Evolutionary conservation across 805 yeast genomes (phyloP), one percentile per base, ranked within the genome.

Genomic region (Candida pseudoglaebosa): DNA sequence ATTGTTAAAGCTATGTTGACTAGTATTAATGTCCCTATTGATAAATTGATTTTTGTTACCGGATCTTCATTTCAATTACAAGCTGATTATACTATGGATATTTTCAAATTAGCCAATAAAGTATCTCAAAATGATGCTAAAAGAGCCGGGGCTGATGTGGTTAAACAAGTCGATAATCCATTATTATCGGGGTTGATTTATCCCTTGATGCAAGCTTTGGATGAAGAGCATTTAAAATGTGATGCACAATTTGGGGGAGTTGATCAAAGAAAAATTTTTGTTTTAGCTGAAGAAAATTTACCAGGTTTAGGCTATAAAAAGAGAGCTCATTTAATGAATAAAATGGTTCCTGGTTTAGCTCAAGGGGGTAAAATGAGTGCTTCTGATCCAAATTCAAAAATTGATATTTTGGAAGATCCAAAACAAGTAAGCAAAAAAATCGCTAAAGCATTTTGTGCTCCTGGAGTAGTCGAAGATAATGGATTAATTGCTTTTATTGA

Each of bases 331-430:
- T 73, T 93, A 59, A 93, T 93, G 99, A 93, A 93, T 70, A 91
- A 89, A 39, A 91, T 93, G 98, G 96, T 95, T 34, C 99, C 99
- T 36, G 98, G 99, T 39, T 77, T 93, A 53, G 80, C 84, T 22
- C 96, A 90, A 67, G 97, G 98, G 53, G 99, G 95, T 55, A 93
- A 93, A 62, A 93, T 93, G 99, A 87, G 96, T 53, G 96, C 99
- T 2, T 87, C 96, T 24, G 99, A 93, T 69, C 97, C 99, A 53
- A 93, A 89, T 73, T 90, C 98, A 41, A 93, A 93, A 68, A 89
- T 93, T 47, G 99, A 93, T 57, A 62, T 93, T 26, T 67, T 90
- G 44, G 99, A 93, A 62, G 91, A 84, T 34, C 95, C 96, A 50
- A 84, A 84, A 57, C 64, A 68, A 22, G 93, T 93, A 41, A 84